These are phyloP conservation scores for Bassia scoparia DNA, from an alignment of 148 eudicot species.

Conservation along the genomic window DNA sequence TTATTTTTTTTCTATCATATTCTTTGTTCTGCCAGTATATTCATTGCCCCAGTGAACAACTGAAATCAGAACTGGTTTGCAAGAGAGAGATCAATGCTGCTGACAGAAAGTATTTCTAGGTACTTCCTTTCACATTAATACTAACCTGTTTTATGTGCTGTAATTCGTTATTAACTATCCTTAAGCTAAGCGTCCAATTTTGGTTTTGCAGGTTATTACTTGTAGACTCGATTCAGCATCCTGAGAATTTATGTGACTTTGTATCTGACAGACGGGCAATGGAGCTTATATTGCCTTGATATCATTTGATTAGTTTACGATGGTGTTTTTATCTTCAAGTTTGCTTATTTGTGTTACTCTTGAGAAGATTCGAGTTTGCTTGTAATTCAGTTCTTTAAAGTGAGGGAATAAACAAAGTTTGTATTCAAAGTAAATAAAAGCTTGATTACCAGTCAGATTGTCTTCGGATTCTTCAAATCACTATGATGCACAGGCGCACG, in stretches of 20 bases:
- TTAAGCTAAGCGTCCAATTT: neutral
- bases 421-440: too few relatives aligned
- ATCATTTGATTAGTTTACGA: neutral
- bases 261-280: neutral
- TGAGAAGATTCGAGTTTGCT: neutral
- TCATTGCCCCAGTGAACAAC: neutral
- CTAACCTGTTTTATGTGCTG: neutral
- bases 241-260: neutral
- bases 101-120: constrained; percentile 2
- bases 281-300: neutral
- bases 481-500: too few relatives aligned
- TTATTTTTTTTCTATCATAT: neutral
- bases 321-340: neutral
- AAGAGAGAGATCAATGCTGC: neutral
- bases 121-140: neutral
- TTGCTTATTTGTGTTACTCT: neutral
- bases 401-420: too few relatives aligned
- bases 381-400: too few relatives aligned
- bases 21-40: constrained; percentile 1
- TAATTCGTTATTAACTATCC: neutral
- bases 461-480: too few relatives aligned
- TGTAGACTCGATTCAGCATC: neutral
- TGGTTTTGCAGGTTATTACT: constrained; percentile 13
- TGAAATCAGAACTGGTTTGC: neutral
- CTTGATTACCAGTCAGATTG: too few relatives aligned